Percentiles rank a stretch among this genome's conserved stretches.
Evolutionary conservation across 1,284 basidiomycete species (phyloP).

Genomic region (Tilletia indica): DNA sequence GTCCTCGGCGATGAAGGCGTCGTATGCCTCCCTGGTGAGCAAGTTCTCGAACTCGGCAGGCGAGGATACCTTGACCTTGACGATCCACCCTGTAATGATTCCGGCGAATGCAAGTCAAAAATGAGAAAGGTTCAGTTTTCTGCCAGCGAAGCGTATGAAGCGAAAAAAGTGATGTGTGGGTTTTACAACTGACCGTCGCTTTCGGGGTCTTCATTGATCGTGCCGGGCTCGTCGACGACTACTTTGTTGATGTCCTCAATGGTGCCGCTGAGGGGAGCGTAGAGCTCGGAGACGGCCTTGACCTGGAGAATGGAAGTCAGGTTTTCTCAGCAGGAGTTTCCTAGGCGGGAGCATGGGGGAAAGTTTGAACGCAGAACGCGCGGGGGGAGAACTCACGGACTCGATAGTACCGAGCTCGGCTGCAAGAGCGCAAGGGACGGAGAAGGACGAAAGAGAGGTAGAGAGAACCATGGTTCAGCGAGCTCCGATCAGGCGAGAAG

Average conservation of each 20-base stretch:
- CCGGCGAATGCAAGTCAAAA: neutral
- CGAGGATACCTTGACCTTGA: conserved; percentile 81
- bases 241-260: neutral
- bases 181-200: neutral
- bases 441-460: neutral
- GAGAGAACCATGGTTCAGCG: no score
- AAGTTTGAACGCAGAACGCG: neutral
- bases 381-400: neutral
- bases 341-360: no score
- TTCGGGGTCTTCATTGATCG: conserved; percentile 5
- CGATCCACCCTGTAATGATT: conserved; percentile 76
- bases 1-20: conserved; percentile 50
- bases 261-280: conserved; percentile 8
- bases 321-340: neutral
- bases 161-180: neutral
- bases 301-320: neutral
- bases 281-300: conserved; percentile 18
- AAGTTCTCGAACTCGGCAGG: conserved; percentile 73
- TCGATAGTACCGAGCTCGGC: conserved; percentile 6
- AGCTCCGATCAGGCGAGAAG: no score
- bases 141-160: no score
- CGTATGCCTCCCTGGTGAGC: conserved; percentile 76
- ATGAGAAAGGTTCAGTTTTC: neutral
- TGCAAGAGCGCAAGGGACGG: neutral
- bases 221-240: neutral